Conservation (phyloP, 139 green algal species). For the Micractinium sp. region DNA sequence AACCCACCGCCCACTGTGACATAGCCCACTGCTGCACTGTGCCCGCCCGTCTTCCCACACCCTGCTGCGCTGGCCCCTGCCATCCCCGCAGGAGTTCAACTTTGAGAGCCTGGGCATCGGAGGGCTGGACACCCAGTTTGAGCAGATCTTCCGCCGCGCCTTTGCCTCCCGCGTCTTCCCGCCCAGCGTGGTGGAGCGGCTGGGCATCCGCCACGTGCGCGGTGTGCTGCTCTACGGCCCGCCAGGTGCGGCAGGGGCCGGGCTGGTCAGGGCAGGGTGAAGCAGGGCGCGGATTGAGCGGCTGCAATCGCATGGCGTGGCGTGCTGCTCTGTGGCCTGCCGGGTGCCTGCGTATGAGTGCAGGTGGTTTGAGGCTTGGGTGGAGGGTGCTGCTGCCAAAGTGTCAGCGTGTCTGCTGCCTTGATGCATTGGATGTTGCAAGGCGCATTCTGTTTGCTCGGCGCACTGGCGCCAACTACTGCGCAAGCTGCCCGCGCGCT, state of each 20-base stretch:
- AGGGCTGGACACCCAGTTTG: conserved; percentile 96
- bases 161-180: conserved; percentile 97
- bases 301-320: background rate
- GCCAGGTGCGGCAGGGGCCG: conserved; percentile 38
- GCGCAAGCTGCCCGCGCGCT: background rate
- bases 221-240: conserved; percentile 88
- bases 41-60: no score
- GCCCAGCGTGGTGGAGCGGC: conserved; percentile 81
- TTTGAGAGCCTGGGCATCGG: conserved; percentile 98
- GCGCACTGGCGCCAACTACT: no score
- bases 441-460: no score
- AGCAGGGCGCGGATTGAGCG: background rate
- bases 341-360: background rate
- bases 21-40: background rate
- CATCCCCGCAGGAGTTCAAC: conserved; percentile 80
- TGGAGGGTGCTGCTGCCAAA: background rate
- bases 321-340: background rate
- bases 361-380: background rate
- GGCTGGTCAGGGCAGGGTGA: background rate
- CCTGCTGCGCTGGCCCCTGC: no score
- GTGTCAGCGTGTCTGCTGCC: background rate
- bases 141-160: conserved; percentile 95
- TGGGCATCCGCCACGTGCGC: conserved; percentile 98
- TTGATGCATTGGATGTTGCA: no score
- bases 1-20: no score